Conservation (phyloP, 257 asterid genomes). For the Solanum paucissectum region DNA sequence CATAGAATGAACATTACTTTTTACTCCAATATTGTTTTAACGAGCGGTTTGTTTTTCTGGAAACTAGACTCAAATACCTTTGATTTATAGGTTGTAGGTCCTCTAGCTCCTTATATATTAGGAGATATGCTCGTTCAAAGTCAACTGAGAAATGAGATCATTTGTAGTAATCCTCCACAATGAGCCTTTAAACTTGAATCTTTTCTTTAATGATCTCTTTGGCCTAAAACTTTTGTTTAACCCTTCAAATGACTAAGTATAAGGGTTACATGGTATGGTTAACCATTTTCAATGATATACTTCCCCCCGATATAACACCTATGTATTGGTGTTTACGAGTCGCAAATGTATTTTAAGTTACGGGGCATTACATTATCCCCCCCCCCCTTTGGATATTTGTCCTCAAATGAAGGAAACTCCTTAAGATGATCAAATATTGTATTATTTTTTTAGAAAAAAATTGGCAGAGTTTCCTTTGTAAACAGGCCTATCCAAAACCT, state of each 20-base stretch:
- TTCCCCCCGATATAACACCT: background rate
- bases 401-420: background rate
- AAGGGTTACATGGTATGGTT: background rate
- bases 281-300: too few species aligned
- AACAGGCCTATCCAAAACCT: background rate
- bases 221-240: background rate
- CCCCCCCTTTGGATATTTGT: too few species aligned
- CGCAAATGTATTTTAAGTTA: background rate
- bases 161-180: background rate
- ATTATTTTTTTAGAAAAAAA: too few species aligned
- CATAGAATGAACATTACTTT: too few species aligned
- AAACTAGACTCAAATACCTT: background rate
- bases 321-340: background rate
- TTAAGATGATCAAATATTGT: background rate
- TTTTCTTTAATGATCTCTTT: background rate
- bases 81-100: background rate
- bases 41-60: background rate
- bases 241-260: background rate
- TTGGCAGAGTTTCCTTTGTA: background rate
- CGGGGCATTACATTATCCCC: background rate
- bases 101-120: background rate
- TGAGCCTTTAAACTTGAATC: background rate
- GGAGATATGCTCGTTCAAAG: background rate
- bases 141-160: background rate
- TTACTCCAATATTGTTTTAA: background rate